A percentile compares a stretch with the other conserved stretches of the same genome.
Conservation (phyloP, 805 yeast genomes). For the Wickerhamiella azyma region DNA sequence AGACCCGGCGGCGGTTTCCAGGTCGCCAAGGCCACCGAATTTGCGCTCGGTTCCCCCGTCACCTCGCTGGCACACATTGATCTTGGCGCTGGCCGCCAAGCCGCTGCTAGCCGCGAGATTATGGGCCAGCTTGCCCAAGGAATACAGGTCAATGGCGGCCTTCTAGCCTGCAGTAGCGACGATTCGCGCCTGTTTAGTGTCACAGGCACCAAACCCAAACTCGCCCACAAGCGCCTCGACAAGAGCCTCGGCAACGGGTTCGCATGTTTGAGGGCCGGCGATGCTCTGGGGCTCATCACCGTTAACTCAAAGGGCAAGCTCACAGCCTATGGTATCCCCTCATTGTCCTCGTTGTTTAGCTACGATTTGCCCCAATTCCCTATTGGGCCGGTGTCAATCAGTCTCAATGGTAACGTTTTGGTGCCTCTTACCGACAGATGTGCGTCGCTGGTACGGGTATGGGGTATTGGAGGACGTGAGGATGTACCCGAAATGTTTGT, state of each 20-base stretch:
- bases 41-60: constrained; percentile 40
- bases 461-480: constrained; percentile 30
- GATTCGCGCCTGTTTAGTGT: constrained; percentile 46
- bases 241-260: constrained; percentile 42
- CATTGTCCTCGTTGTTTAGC: constrained; percentile 14
- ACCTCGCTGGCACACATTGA: constrained; percentile 45
- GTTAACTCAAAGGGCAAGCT: constrained; percentile 14
- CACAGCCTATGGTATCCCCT: constrained; percentile 18
- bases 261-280: constrained; percentile 32
- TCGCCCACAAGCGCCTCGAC: constrained; percentile 49
- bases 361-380: constrained; percentile 13
- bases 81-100: constrained; percentile 45
- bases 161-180: constrained; percentile 41
- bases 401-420: constrained; percentile 27
- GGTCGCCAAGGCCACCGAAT: constrained; percentile 37
- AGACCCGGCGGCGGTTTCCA: constrained; percentile 45
- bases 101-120: constrained; percentile 45
- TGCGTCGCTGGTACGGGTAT: constrained; percentile 40
- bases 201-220: constrained; percentile 45
- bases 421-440: constrained; percentile 41
- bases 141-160: constrained; percentile 43
- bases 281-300: constrained; percentile 28
- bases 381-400: constrained; percentile 23
- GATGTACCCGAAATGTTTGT: constrained; percentile 47
- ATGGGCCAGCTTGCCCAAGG: constrained; percentile 52